Conservation (phyloP, 2,329 filamentous ascomycete species). For the Aspergillus unguis region DNA sequence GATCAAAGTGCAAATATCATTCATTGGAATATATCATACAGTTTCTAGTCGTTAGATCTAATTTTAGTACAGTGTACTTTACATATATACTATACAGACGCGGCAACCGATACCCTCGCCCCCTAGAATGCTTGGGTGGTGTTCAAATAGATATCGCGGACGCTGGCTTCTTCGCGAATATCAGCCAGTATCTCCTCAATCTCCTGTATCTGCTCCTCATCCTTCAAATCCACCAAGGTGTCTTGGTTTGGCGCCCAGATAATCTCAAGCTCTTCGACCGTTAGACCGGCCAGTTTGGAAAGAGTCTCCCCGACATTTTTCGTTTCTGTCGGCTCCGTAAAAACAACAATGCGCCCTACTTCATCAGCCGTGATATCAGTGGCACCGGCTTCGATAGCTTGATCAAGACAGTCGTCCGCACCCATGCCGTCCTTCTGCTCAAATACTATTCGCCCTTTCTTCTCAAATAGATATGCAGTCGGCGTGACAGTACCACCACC, state of each 20-base stretch:
- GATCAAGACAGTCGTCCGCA: constrained; percentile 72
- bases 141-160: constrained; percentile 80
- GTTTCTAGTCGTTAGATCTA: not conserved
- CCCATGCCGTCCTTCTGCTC: constrained; percentile 54
- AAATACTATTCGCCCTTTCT: constrained; percentile 71
- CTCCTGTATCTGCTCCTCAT: constrained; percentile 52
- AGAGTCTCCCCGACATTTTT: constrained; percentile 63
- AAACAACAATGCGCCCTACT: constrained; percentile 68
- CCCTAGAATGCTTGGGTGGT: constrained; percentile 28
- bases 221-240: constrained; percentile 63
- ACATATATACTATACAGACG: constrained; percentile 9
- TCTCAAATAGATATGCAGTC: constrained; percentile 80
- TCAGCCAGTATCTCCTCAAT: constrained; percentile 57
- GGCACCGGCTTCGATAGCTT: constrained; percentile 79
- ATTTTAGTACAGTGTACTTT: not conserved
- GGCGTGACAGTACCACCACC: constrained; percentile 67
- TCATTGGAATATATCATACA: not conserved
- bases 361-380: constrained; percentile 55
- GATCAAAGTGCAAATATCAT: not conserved
- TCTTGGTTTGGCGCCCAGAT: constrained; percentile 82
- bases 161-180: constrained; percentile 63
- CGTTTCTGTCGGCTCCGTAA: constrained; percentile 64
- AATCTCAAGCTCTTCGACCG: constrained; percentile 72
- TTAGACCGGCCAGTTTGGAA: constrained; percentile 60
- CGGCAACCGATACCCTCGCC: not conserved